These are phyloP conservation scores for Lactarius vividus DNA, from an alignment of 768 basidiomycete genomes.

Conservation along the genomic window DNA sequence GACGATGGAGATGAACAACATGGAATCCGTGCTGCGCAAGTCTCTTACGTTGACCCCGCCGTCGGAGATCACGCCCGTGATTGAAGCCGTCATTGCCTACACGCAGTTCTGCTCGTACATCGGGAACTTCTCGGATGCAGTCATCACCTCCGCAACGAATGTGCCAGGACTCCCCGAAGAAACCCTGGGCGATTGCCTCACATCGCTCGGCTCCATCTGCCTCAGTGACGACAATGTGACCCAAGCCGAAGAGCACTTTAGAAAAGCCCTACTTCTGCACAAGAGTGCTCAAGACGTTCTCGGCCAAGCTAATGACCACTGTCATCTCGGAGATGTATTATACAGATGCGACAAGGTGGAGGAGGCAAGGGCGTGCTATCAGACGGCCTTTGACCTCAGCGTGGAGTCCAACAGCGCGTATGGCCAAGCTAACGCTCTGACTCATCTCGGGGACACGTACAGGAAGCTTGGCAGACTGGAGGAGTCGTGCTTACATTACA, in stretches of 20 bases:
- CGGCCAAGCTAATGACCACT: conserved; percentile 23
- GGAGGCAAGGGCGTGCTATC: conserved; percentile 11
- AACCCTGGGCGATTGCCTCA: conserved; percentile 10
- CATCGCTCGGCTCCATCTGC: conserved; percentile 11
- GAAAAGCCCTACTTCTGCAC: conserved; percentile 3
- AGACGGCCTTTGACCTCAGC: conserved; percentile 13
- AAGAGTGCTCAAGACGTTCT: conserved; percentile 11
- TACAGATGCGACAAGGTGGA: conserved; percentile 15
- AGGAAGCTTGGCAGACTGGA: conserved; percentile 16
- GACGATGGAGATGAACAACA: conserved; percentile 21
- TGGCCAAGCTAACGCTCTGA: conserved; percentile 25
- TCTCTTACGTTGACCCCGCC: conserved; percentile 11
- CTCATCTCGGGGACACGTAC: conserved; percentile 19
- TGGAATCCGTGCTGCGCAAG: conserved; percentile 9
- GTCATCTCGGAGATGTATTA: conserved; percentile 17
- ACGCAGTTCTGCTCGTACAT: conserved; percentile 20
- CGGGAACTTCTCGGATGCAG: conserved; percentile 18
- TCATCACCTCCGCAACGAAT: conserved; percentile 1
- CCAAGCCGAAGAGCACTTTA: conserved; percentile 2
- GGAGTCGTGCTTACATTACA: conserved; percentile 6
- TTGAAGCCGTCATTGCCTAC: conserved; percentile 20
- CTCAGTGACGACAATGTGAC: conserved; percentile 4
- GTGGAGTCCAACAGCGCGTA: background rate
- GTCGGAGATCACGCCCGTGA: conserved; percentile 4
- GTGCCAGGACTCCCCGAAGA: conserved; percentile 5